Base-by-base conservation (phyloP, 2,329 filamentous ascomycete species). In the Epicoccum sorghinum region DNA sequence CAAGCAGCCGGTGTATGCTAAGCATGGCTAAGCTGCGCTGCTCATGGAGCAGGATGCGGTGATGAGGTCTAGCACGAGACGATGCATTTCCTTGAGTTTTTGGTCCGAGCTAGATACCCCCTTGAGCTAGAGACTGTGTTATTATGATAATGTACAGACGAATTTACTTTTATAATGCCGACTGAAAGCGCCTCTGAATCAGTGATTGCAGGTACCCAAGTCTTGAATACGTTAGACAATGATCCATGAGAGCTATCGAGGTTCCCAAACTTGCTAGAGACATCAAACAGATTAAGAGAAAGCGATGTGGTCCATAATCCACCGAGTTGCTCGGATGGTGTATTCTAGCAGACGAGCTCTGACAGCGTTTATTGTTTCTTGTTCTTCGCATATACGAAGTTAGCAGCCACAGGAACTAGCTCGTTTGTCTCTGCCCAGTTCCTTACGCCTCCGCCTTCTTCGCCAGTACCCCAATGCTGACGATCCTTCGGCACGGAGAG, bases 391-490 rank as follows among this genome's bases (percentile, higher is more conserved):
- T 80, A 80, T 36, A 81, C 68, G 52, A 80, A 81, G 50, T 80
- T 80, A 25, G 63, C 65, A 13, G 61, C 80, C 55, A 83, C 72
- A 58, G 80, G 76, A 10, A 74, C 71, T 57, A 84, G 62, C 7
- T 73, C 77, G 64, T 82, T 82, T 58, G 76, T 71, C 47, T 69
- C 58, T 1, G 80, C 80, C 82, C 81, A 84, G 48, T 80, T 71
- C 59, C 77, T 75, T 22, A 84, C 77, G 6, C 83, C 83, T 40
- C 76, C 74, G 35, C 81, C 71, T 43, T 76, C 64, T 55, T 78
- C 72, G 0, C 77, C 80, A 56, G 78, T 82, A 0, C 83, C 83
- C 83, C 83, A 86, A 65, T 83, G 79, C 68, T 80, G 74, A 32
- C 82, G 69, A n/a, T 80, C 76, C 44, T 72, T 68, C 0, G 83